These are phyloP conservation scores for Alternaria solani DNA, from an alignment of 2,329 filamentous ascomycete species.

Conservation along the genomic window DNA sequence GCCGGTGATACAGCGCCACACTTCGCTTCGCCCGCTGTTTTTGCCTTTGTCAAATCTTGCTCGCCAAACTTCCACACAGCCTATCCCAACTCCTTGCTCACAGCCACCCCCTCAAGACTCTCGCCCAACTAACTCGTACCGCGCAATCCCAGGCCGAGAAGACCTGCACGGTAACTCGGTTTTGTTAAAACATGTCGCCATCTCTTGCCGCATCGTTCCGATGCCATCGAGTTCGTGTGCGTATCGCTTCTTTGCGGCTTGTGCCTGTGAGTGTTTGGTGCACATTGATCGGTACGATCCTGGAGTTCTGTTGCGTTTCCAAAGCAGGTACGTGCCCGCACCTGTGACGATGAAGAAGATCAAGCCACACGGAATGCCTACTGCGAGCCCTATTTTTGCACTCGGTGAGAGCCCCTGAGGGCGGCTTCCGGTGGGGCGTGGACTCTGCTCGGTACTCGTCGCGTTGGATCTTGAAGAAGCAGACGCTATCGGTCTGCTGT, in stretches of 20 bases:
- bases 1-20: no score
- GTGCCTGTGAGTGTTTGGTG: no score
- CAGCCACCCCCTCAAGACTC: neutral
- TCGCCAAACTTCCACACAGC: neutral
- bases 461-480: neutral
- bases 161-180: neutral
- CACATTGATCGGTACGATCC: neutral
- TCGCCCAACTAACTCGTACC: neutral
- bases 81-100: neutral
- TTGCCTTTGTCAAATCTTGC: neutral
- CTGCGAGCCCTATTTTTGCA: conserved; percentile 1
- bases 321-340: neutral
- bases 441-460: neutral
- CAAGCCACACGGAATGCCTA: conserved; percentile 1
- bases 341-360: neutral
- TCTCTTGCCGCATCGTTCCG: neutral
- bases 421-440: neutral
- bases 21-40: neutral
- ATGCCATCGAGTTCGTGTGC: neutral
- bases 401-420: neutral
- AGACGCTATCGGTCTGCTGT: neutral
- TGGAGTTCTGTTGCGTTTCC: neutral
- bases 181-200: neutral
- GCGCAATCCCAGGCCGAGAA: neutral
- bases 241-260: neutral